Evolutionary conservation across 164 flowering plant genomes (phyloP).

Genomic region (Chloranthus sessilifolius): DNA sequence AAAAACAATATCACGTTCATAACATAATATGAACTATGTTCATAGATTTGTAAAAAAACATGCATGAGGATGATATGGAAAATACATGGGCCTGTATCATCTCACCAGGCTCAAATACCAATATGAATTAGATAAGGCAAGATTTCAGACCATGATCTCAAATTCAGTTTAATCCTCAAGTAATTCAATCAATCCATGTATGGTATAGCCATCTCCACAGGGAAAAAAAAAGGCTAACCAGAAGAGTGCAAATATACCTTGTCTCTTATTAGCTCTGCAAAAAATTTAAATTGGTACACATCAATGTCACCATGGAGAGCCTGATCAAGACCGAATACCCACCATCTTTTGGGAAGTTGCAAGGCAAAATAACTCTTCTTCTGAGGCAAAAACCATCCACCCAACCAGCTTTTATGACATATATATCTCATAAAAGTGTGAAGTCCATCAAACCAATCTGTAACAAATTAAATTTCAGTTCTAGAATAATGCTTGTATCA

Average conservation of each 20-base stretch:
- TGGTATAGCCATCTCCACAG: no score
- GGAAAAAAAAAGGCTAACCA: not conserved
- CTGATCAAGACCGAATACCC: conserved; percentile 97
- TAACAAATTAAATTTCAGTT: conserved; percentile 4
- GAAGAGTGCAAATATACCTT: conserved; percentile 47
- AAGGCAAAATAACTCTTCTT: conserved; percentile 97
- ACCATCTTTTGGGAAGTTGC: conserved; percentile 94
- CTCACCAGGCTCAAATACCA: no score
- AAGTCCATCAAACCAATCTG: conserved; percentile 99
- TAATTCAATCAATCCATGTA: no score
- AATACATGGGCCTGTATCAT: no score
- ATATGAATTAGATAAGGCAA: no score
- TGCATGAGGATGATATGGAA: no score
- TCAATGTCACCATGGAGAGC: conserved; percentile 98
- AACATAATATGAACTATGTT: no score
- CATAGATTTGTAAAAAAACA: no score
- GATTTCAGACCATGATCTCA: no score
- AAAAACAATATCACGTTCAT: no score
- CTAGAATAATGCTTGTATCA: not conserved
- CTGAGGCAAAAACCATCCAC: conserved; percentile 99
- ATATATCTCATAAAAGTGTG: conserved; percentile 93
- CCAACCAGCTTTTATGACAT: conserved; percentile 98
- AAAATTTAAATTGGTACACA: conserved; percentile 94
- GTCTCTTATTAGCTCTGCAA: conserved; percentile 58
- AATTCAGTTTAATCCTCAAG: no score